Evolutionary conservation across 306 rosid genomes (phyloP), one percentile per base, ranked within the genome.

Genomic region (Carpinus fangiana): DNA sequence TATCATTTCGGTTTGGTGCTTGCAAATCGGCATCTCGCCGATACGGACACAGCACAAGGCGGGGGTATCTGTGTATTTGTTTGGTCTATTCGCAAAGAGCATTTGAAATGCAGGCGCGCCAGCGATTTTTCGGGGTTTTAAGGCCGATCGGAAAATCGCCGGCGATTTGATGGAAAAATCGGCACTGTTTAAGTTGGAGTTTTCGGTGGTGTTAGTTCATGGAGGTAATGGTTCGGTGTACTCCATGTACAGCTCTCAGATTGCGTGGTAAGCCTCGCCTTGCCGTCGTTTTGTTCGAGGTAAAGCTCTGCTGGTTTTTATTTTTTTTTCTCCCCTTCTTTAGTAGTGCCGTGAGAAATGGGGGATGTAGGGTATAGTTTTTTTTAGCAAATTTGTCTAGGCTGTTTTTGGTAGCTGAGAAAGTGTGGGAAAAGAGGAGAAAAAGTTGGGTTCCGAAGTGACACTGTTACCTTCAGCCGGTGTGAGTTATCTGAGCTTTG

Each of bases 91-190:
- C 61, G 3, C 12, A n/a, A 18, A 1, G 41, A 56, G 31, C 23
- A 1, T 76, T 68, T 16, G 85, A 79, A 57, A 92, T 95, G 98
- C 86, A 36, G 81, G 47, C 26, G 53, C 55, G 85, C 76, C 80
- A 65, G 86, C 83, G 75, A 70, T 80, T 87, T 76, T 83, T 61
- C 83, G 60, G 74, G 86, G 86, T 76, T 85, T 62, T 56, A 17
- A 78, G 76, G 65, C 88, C 83, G 90, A 86, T 92, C 86, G 88
- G 81, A 75, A 81, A 81, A 48, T 82, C 88, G 75, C 84, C 81
- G 97, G 86, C 82, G 86, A 82, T 75, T 95, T 95, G 86, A 92
- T 92, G 98, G 98, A 88, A 48, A 48, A 48, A 86, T 86, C 82
- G 80, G 73, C 64, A 68, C 76, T 72, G 68, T 47, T 12, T 10